A percentile compares a stretch with the other conserved stretches of the same genome.
These are phyloP conservation scores for Glycine soja DNA, from an alignment of 306 rosid genomes.

Conservation along the genomic window DNA sequence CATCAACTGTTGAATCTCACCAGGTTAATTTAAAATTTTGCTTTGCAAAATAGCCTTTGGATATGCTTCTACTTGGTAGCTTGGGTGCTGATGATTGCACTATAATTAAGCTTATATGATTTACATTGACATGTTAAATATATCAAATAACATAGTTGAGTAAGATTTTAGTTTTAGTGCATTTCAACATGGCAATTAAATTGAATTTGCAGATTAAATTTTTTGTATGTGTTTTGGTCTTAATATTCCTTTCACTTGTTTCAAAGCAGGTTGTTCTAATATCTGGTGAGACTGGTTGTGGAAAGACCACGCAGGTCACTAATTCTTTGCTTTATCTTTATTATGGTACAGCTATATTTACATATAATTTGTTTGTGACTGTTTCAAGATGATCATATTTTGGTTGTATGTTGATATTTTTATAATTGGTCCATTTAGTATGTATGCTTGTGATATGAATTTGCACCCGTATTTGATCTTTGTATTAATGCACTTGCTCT, in stretches of 20 bases:
- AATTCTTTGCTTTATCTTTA: slow-evolving; percentile 55
- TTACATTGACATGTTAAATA: slow-evolving; percentile 38
- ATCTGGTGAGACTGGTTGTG: slow-evolving; percentile 97
- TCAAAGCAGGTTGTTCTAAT: slow-evolving; percentile 84
- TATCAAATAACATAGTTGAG: slow-evolving; percentile 29
- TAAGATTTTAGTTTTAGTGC: slow-evolving; percentile 26
- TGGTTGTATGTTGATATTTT: slow-evolving; percentile 20
- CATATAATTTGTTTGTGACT: slow-evolving; percentile 39
- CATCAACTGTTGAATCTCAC: slow-evolving; percentile 78
- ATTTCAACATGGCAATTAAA: slow-evolving; percentile 11
- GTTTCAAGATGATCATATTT: slow-evolving; percentile 34
- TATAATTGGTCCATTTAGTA: slow-evolving; percentile 16
- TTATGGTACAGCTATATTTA: slow-evolving; percentile 51
- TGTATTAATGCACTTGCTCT: slow-evolving; percentile 19
- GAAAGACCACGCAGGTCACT: slow-evolving; percentile 97
- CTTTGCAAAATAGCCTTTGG: slow-evolving; percentile 1
- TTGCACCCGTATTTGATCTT: neutral
- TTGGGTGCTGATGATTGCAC: slow-evolving; percentile 39
- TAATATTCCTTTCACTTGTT: slow-evolving; percentile 41
- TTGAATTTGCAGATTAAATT: slow-evolving; percentile 39
- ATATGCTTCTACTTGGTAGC: slow-evolving; percentile 23
- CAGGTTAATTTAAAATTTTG: slow-evolving; percentile 64
- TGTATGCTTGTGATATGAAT: slow-evolving; percentile 28
- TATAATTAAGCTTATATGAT: slow-evolving; percentile 32
- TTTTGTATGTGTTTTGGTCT: slow-evolving; percentile 43